Base-by-base conservation (phyloP, 352 stramenopile species). In the Albugo candida region DNA sequence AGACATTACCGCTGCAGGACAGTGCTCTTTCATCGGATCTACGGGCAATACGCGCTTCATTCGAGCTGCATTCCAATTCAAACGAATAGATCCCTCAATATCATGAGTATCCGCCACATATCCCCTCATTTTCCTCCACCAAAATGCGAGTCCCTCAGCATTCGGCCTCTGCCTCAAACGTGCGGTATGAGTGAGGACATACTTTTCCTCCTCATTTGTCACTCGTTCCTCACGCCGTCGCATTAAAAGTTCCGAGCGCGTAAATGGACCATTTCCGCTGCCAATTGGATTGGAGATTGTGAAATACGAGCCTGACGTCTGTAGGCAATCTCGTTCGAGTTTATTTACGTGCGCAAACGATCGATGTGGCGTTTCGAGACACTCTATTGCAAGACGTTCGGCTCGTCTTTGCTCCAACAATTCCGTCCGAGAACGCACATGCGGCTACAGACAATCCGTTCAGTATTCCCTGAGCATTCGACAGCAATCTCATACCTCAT, bases 61-160 rank as follows among this genome's bases (percentile, higher is more conserved):
- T n/a, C 16, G 43, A n/a, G 36, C 48, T 10, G 16, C 42, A 48
- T 38, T 78, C 52, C n/a, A 82, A 53, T 3, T 68, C 61, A 13
- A 77, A 41, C 14, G 73, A 86, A 10, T 52, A 58, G 11, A 31
- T 31, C 51, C 42, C 13, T 64, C 52, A 40, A 73, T 67, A 1
- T 52, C 5, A 5, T 61, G 47, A n/a, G 71, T 64, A 14, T 81
- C 63, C 2, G 67, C 64, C 1, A 84, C 64, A 45, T 87, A 84
- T 5, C 67, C 74, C 1, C 58, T 44, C 18, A 63, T 54, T 12
- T 54, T 51, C 19, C 58, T 77, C 74, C 74, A 86, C 74, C 74
- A 86, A 36, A 61, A 50, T 6, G 46, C 18, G 6, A 81, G 56
- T 19, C 74, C 49, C 2, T 59, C 39, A 0, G 56, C 52, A 27